phyloP scores from a whole-genome alignment of 2,329 filamentous ascomycete genomes.

The Daldinia eschscholtzii region DNA sequence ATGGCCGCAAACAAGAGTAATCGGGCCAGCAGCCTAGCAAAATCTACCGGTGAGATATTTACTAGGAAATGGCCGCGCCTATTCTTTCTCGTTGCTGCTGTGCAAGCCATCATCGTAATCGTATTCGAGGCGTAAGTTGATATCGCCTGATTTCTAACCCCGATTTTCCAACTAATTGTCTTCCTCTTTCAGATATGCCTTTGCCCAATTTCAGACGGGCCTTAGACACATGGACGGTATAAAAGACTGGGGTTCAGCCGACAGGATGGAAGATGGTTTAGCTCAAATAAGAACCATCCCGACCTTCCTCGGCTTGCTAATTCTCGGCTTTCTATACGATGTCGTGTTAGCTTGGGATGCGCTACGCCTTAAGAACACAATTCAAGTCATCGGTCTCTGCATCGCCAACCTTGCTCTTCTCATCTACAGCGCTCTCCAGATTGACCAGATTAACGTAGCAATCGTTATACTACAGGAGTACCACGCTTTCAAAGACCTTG shows the following conservation, averaged over 20 bases:
- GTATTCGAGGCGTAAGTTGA: slow-evolving; percentile 85
- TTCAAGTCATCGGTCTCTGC: slow-evolving; percentile 96
- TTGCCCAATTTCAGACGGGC: slow-evolving; percentile 83
- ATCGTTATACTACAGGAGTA: slow-evolving; percentile 65
- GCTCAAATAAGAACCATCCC: slow-evolving; percentile 81
- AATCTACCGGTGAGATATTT: slow-evolving; percentile 77
- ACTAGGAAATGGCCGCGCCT: slow-evolving; percentile 89
- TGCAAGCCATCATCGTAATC: slow-evolving; percentile 85
- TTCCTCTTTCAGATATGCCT: slow-evolving; percentile 78
- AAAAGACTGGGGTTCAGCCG: slow-evolving; percentile 54
- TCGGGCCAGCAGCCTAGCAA: slow-evolving; percentile 51
- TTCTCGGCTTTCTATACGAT: slow-evolving; percentile 96
- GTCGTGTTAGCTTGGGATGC: slow-evolving; percentile 93
- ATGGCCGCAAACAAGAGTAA: slow-evolving; percentile 54
- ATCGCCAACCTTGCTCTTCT: slow-evolving; percentile 91
- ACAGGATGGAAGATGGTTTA: slow-evolving; percentile 56
- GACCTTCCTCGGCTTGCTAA: slow-evolving; percentile 95
- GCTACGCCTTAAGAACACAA: slow-evolving; percentile 94
- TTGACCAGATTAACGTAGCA: slow-evolving; percentile 87
- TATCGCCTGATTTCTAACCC: slow-evolving; percentile 8
- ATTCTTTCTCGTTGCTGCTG: slow-evolving; percentile 79
- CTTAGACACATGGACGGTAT: slow-evolving; percentile 53
- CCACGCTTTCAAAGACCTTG: slow-evolving; percentile 58
- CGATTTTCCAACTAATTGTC: slow-evolving; percentile 10
- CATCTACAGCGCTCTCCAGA: slow-evolving; percentile 92